A percentile compares a stretch with the other conserved stretches of the same genome.
These are phyloP conservation scores for Aspergillus proliferans DNA, from an alignment of 2,329 filamentous ascomycete genomes.

Conservation along the genomic window DNA sequence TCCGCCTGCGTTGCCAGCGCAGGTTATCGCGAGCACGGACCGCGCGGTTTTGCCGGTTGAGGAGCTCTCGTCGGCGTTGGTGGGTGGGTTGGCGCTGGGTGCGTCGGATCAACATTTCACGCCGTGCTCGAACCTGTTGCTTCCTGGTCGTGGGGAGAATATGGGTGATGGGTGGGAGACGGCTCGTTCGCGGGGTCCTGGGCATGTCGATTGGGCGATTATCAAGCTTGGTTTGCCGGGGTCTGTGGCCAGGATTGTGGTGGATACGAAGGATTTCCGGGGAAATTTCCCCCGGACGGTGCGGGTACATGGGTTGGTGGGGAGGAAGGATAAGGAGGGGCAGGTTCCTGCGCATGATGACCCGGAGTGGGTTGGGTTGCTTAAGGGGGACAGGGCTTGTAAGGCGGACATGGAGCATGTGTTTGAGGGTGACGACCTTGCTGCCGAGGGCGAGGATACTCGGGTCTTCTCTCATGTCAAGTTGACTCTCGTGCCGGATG, in stretches of 20 bases:
- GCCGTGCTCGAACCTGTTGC: conserved; percentile 33
- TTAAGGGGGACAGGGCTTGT: conserved; percentile 32
- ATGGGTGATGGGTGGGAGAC: conserved; percentile 44
- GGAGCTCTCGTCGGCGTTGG: conserved; percentile 36
- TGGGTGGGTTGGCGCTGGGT: conserved; percentile 34
- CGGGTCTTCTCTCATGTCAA: conserved; percentile 73
- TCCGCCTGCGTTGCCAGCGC: conserved; percentile 20
- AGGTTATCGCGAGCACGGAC: conserved; percentile 3
- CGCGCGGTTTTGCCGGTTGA: conserved; percentile 14
- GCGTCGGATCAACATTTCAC: conserved; percentile 41
- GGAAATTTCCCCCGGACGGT: conserved; percentile 39
- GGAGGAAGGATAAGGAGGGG: conserved; percentile 8
- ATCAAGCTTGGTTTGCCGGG: conserved; percentile 35
- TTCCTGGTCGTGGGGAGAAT: conserved; percentile 39
- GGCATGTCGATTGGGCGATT: conserved; percentile 40
- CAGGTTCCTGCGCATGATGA: conserved; percentile 29
- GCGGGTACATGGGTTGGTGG: conserved; percentile 31
- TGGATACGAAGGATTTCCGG: conserved; percentile 42
- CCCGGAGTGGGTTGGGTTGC: conserved; percentile 31
- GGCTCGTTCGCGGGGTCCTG: conserved; percentile 31
- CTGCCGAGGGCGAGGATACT: conserved; percentile 60
- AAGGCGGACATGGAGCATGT: conserved; percentile 38
- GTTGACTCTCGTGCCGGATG: conserved; percentile 87
- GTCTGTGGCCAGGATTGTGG: conserved; percentile 32
- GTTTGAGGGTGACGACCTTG: conserved; percentile 39